Base-by-base conservation (phyloP, 495 filamentous ascomycete genomes). In the Saxispiralis lemnorum region DNA sequence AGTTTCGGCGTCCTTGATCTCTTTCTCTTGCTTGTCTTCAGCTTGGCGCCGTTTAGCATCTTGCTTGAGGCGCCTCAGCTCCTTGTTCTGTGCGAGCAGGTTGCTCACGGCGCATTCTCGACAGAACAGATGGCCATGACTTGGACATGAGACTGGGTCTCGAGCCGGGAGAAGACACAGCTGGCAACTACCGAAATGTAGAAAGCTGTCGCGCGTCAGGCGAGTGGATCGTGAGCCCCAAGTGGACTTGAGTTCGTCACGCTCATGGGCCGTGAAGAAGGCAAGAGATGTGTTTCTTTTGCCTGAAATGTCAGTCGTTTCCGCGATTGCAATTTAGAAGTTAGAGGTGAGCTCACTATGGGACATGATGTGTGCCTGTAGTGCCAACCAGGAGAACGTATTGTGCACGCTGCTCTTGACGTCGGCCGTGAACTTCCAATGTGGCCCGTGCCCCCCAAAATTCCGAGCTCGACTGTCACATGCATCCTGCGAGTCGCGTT, bases 201-300 rank as follows among this genome's bases (percentile, higher is more conserved):
- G 78, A 67, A 92, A 96, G 45, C 81, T 88, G 56, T 97, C 89
- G 51, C 89, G 81, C 35, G 73, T 75, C 30, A 97, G 83, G 38
- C 83, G 82, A n/a, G 85, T 83, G 28, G 76, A 70, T 49, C 79
- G 83, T 6, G 79, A 73, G 56, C 78, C 78, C 81, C 92, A 97
- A 43, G 73, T 72, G 17, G 70, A 63, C 55, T 82, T 80, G 30
- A 93, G 78, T 31, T 83, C 73, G 44, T 68, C 67, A 38, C 89
- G 79, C 64, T 97, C 89, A 63, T 94, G 76, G 39, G 87, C 78
- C 46, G 89, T 96, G 68, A 95, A 97, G 62, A 94, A 83, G 15
- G 89, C 79, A 35, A 93, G 81, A 44, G 87, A 92, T 39, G 89
- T 95, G 66, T 97, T 95, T 50, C 88, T 79, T 70, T 95, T 94